A percentile compares a stretch with the other conserved stretches of the same genome.
phyloP scores from a whole-genome alignment of 73 alveolate genomes.

The Tetrahymena elliotti region DNA sequence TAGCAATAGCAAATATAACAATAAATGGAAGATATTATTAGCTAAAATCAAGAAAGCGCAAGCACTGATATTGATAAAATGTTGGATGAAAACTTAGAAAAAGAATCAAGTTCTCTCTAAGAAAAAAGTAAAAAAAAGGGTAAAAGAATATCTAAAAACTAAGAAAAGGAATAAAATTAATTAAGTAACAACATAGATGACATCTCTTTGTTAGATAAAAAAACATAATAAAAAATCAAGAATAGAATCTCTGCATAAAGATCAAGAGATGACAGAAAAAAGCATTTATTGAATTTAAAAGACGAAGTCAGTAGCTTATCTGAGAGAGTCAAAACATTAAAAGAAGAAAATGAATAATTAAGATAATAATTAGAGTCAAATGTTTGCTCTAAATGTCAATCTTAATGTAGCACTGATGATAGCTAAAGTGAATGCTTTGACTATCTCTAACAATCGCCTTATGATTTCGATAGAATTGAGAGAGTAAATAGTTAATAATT shows the following conservation, averaged over 20 bases:
- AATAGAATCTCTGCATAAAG: constrained; percentile 35
- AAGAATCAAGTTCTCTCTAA: neutral
- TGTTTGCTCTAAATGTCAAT: neutral
- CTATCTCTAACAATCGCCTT: neutral
- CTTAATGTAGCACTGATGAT: neutral
- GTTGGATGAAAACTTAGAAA: neutral
- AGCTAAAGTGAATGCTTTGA: neutral
- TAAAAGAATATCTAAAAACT: neutral
- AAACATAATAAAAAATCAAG: constrained; percentile 3
- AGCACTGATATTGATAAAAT: neutral
- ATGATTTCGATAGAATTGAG: neutral
- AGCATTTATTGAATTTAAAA: neutral
- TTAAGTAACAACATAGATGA: neutral
- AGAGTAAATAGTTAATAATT: neutral
- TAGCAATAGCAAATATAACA: neutral
- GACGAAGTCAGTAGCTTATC: neutral
- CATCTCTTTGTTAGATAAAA: neutral
- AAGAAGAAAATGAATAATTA: neutral
- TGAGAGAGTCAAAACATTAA: neutral
- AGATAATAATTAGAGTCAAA: neutral
- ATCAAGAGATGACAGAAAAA: constrained; percentile 28
- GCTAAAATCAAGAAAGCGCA: neutral
- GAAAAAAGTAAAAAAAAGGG: neutral
- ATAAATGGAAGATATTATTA: neutral
- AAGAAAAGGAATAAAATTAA: neutral